phyloP scores from a whole-genome alignment of 257 asterid species.

The Solanum verrucosum region DNA sequence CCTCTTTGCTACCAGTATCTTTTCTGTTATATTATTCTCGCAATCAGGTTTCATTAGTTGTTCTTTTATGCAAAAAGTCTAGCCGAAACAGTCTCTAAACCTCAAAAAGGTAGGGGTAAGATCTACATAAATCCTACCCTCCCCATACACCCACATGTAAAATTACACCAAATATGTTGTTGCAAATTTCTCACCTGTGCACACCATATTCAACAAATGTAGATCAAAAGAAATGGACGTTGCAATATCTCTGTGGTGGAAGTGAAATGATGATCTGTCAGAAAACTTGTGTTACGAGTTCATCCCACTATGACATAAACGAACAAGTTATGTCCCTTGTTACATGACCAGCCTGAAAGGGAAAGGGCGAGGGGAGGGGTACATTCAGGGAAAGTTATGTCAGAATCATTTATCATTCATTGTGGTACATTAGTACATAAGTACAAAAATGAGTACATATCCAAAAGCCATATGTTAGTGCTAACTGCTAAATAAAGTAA shows the following conservation, averaged over 20 bases:
- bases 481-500: neutral
- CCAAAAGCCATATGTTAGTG: neutral
- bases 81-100: neutral
- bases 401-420: neutral
- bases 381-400: neutral
- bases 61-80: too few relatives aligned
- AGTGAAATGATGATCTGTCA: neutral
- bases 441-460: neutral
- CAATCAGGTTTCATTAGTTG: neutral
- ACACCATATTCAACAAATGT: neutral
- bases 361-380: neutral
- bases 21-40: neutral
- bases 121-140: neutral
- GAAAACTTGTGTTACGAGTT: neutral
- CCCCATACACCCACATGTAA: neutral
- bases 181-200: neutral
- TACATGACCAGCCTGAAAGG: neutral
- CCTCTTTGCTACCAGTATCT: neutral
- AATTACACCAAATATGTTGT: neutral
- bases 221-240: neutral
- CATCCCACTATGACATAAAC: neutral
- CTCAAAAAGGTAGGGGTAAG: neutral
- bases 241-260: neutral
- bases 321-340: neutral
- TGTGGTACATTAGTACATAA: neutral